A percentile compares a stretch with the other conserved stretches of the same genome.
Evolutionary conservation across 2,329 filamentous ascomycete genomes (phyloP).

Genomic region (Aspergillus chevalieri): DNA sequence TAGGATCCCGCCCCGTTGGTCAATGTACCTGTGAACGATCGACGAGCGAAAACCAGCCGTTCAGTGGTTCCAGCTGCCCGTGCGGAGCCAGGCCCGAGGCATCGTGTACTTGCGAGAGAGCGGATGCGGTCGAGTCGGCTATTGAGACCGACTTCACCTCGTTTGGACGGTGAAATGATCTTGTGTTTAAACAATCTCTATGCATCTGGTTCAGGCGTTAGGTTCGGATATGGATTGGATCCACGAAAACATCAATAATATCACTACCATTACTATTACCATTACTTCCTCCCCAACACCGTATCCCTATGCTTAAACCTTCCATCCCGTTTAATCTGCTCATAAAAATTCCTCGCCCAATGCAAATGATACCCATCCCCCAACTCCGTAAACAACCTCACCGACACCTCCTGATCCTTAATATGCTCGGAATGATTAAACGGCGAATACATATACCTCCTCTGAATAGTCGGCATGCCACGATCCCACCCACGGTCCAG

Average conservation of each 20-base stretch:
- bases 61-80: conserved; percentile 58
- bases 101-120: conserved; percentile 81
- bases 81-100: conserved; percentile 65
- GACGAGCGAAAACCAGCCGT: conserved; percentile 60
- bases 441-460: conserved; percentile 31
- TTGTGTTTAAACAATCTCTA: not conserved
- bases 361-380: conserved; percentile 12
- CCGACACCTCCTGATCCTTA: conserved; percentile 20
- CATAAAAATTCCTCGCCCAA: conserved; percentile 15
- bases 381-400: conserved; percentile 11
- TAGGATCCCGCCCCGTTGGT: conserved; percentile 66
- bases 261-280: not conserved
- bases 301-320: conserved; percentile 21
- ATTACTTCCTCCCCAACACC: conserved; percentile 13
- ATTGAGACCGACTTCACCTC: conserved; percentile 84
- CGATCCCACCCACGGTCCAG: conserved; percentile 21
- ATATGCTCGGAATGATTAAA: conserved; percentile 33
- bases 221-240: not conserved
- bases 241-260: not conserved
- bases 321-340: conserved; percentile 15
- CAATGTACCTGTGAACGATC: conserved; percentile 76
- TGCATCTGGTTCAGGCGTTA: not conserved
- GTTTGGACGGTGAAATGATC: not conserved
- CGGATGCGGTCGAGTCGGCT: conserved; percentile 31
- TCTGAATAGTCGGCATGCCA: conserved; percentile 14